Conservation (phyloP, 225 moss, liverwort and hornwort species). For the Climacium dendroides region DNA sequence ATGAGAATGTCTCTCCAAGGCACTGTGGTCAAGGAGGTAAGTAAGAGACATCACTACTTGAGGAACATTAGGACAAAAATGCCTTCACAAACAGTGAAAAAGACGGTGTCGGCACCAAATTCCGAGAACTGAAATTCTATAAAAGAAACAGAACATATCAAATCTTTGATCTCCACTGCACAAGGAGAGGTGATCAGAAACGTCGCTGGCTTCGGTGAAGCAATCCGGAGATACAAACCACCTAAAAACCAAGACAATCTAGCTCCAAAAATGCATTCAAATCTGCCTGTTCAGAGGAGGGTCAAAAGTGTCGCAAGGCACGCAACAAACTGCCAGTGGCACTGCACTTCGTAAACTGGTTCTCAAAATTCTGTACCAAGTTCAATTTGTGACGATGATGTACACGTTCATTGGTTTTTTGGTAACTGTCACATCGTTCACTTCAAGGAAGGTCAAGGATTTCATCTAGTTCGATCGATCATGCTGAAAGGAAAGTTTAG, state of each 20-base stretch:
- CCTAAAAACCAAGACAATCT: neutral
- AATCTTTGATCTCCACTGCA: neutral
- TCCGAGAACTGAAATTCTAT: neutral
- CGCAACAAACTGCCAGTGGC: neutral
- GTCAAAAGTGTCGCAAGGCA: neutral
- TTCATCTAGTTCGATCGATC: neutral
- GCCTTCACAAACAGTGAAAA: neutral
- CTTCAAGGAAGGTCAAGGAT: neutral
- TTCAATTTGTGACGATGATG: neutral
- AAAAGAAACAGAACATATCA: neutral
- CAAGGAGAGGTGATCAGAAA: neutral
- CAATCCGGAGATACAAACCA: neutral
- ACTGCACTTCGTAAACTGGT: neutral
- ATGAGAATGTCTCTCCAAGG: neutral
- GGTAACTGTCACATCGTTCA: neutral
- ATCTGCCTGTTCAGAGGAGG: neutral
- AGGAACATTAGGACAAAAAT: neutral
- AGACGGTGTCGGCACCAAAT: neutral
- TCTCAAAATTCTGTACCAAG: neutral
- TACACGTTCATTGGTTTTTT: neutral
- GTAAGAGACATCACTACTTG: neutral
- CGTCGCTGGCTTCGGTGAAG: neutral
- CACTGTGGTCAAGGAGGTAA: neutral
- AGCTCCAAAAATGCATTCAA: neutral
- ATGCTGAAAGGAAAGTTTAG: neutral